Conservation (phyloP, 2,329 filamentous ascomycete species). For the Fusarium sterilihyphosum region DNA sequence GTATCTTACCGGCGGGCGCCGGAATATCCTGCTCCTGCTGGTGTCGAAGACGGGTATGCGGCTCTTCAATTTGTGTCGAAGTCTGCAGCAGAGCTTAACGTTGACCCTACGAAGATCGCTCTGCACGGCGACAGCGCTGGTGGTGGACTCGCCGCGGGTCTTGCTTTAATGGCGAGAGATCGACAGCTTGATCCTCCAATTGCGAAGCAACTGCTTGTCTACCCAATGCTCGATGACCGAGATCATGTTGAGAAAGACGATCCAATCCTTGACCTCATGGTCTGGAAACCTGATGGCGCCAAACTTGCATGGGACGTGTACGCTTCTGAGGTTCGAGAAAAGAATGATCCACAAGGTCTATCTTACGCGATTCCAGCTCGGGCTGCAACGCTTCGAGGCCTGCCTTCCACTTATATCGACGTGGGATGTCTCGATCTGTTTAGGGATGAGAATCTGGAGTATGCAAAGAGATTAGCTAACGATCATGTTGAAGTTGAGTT, state of each 20-base stretch:
- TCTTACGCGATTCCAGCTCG: constrained; percentile 40
- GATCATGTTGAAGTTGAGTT: constrained; percentile 46
- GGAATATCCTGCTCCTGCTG: constrained; percentile 15
- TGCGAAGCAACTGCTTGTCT: constrained; percentile 16
- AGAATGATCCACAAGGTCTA: background rate
- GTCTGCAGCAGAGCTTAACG: background rate
- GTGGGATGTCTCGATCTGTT: constrained; percentile 53
- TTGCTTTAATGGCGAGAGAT: constrained; percentile 13
- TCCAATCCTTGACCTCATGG: constrained; percentile 11
- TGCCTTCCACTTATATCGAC: constrained; percentile 53
- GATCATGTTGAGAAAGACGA: background rate
- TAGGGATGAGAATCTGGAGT: constrained; percentile 3
- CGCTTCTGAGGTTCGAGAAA: background rate
- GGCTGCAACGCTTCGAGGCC: constrained; percentile 34
- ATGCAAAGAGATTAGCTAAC: constrained; percentile 2
- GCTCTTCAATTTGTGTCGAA: constrained; percentile 4
- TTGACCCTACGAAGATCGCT: constrained; percentile 15
- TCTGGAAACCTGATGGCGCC: constrained; percentile 32
- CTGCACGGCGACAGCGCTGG: constrained; percentile 25
- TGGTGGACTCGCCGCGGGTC: constrained; percentile 12
- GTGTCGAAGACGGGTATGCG: constrained; percentile 17
- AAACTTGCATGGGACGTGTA: constrained; percentile 39
- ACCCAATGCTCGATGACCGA: constrained; percentile 30
- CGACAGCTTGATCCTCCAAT: background rate
- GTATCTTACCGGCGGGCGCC: constrained; percentile 25